phyloP scores from a whole-genome alignment of 2,329 filamentous ascomycete genomes.

The Furcasterigmium furcatum region DNA sequence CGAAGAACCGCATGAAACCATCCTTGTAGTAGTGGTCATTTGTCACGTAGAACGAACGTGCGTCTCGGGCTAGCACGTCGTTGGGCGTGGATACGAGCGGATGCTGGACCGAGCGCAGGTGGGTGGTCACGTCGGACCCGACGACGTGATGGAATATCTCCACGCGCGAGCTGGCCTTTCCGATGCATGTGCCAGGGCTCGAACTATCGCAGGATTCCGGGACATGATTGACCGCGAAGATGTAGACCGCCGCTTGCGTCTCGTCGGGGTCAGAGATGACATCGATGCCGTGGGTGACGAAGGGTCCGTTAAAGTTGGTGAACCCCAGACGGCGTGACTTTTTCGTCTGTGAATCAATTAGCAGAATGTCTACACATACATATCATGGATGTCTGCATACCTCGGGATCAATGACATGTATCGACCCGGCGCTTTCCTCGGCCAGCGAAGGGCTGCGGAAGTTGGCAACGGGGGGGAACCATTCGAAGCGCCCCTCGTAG shows the following conservation, averaged over 20 bases:
- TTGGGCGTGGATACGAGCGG: slow-evolving; percentile 19
- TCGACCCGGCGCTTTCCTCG: slow-evolving; percentile 32
- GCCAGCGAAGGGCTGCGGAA: slow-evolving; percentile 35
- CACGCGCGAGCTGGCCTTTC: slow-evolving; percentile 43
- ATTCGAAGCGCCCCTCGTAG: slow-evolving; percentile 34
- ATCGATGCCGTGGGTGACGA: slow-evolving; percentile 59
- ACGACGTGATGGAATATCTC: slow-evolving; percentile 45
- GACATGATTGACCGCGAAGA: slow-evolving; percentile 59
- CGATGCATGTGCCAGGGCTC: not conserved
- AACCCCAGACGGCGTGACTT: slow-evolving; percentile 34
- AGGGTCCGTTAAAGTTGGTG: slow-evolving; percentile 47
- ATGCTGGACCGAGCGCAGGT: slow-evolving; percentile 17
- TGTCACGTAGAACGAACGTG: slow-evolving; percentile 17
- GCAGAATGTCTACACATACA: too few relatives aligned
- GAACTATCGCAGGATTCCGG: slow-evolving; percentile 39
- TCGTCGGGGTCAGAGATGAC: slow-evolving; percentile 45
- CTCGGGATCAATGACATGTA: slow-evolving; percentile 52
- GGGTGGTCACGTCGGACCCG: slow-evolving; percentile 12
- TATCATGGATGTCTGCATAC: too few relatives aligned
- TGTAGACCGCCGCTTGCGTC: slow-evolving; percentile 43
- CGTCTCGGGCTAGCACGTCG: slow-evolving; percentile 14
- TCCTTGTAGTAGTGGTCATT: slow-evolving; percentile 24
- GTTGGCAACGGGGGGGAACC: slow-evolving; percentile 47
- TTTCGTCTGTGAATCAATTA: not conserved
- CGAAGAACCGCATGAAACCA: slow-evolving; percentile 41